These are phyloP conservation scores for Pelargonium nanum DNA, from an alignment of 345 rosid genomes.

Conservation along the genomic window DNA sequence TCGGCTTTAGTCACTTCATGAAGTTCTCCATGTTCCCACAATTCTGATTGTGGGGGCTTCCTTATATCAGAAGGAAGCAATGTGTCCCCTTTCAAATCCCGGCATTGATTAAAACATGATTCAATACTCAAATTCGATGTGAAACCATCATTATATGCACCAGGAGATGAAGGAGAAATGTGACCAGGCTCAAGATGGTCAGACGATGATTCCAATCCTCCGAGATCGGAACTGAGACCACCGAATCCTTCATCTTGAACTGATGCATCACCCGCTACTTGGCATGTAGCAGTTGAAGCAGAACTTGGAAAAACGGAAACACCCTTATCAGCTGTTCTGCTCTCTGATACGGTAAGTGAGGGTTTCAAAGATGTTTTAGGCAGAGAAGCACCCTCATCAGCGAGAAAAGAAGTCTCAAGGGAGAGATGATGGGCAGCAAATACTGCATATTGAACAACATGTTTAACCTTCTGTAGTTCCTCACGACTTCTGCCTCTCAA, in stretches of 20 bases:
- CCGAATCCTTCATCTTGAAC: background rate
- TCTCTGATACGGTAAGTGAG: slow-evolving; percentile 34
- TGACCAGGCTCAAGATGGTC: background rate
- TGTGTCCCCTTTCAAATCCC: background rate
- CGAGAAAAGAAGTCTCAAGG: slow-evolving; percentile 93
- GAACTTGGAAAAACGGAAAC: slow-evolving; percentile 25
- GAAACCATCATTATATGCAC: slow-evolving; percentile 23
- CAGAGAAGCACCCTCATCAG: slow-evolving; percentile 97
- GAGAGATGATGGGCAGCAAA: slow-evolving; percentile 98
- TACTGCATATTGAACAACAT: slow-evolving; percentile 76
- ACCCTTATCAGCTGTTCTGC: slow-evolving; percentile 19
- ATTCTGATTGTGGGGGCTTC: slow-evolving; percentile 21
- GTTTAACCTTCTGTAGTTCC: slow-evolving; percentile 86
- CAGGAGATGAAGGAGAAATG: too few species aligned
- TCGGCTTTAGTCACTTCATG: slow-evolving; percentile 32
- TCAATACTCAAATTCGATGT: slow-evolving; percentile 17
- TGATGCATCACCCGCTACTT: background rate
- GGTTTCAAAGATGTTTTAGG: slow-evolving; percentile 44
- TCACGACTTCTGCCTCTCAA: slow-evolving; percentile 69
- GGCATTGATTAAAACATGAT: slow-evolving; percentile 8
- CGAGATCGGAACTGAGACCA: too few species aligned
- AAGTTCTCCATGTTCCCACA: slow-evolving; percentile 24
- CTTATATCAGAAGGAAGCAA: slow-evolving; percentile 14
- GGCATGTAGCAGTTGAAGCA: background rate
- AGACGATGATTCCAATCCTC: background rate